Percentiles rank a stretch among this genome's conserved stretches.
Evolutionary conservation across 257 asterid genomes (phyloP).

Genomic region (Voacanga thouarsii): DNA sequence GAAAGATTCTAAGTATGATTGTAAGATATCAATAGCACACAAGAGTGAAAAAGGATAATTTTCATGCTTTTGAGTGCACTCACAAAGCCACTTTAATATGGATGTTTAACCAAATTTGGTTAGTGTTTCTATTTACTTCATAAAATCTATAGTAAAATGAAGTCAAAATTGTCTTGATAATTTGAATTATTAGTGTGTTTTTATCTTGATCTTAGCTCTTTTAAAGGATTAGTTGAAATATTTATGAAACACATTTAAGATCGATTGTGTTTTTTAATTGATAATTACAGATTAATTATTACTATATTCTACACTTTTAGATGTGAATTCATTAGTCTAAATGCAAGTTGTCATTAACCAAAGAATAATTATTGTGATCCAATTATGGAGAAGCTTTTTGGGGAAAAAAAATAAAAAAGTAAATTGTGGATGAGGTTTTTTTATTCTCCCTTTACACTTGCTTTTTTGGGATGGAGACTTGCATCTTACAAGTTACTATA

Average conservation of each 20-base stretch:
- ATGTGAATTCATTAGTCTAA: not conserved
- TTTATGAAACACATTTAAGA: too few relatives aligned
- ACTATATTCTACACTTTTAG: too few relatives aligned
- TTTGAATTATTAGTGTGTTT: too few relatives aligned
- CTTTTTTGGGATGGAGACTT: conserved; percentile 1
- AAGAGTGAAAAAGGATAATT: not conserved
- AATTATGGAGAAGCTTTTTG: not conserved
- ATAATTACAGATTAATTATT: too few relatives aligned
- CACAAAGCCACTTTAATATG: not conserved
- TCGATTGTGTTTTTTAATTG: too few relatives aligned
- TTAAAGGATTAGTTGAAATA: too few relatives aligned
- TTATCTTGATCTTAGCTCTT: too few relatives aligned
- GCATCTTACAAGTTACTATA: not conserved
- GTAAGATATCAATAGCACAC: not conserved
- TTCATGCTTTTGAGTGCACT: not conserved
- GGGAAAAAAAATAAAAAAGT: not conserved
- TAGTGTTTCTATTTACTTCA: not conserved
- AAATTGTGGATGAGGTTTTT: not conserved
- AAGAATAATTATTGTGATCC: not conserved
- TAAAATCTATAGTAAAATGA: not conserved
- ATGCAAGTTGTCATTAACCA: not conserved
- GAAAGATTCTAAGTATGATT: not conserved
- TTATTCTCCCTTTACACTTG: not conserved
- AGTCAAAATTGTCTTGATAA: not conserved
- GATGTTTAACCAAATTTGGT: not conserved